Evolutionary conservation across 2,329 filamentous ascomycete species (phyloP), one percentile per base, ranked within the genome.

Genomic region (Uncinocarpus reesii): DNA sequence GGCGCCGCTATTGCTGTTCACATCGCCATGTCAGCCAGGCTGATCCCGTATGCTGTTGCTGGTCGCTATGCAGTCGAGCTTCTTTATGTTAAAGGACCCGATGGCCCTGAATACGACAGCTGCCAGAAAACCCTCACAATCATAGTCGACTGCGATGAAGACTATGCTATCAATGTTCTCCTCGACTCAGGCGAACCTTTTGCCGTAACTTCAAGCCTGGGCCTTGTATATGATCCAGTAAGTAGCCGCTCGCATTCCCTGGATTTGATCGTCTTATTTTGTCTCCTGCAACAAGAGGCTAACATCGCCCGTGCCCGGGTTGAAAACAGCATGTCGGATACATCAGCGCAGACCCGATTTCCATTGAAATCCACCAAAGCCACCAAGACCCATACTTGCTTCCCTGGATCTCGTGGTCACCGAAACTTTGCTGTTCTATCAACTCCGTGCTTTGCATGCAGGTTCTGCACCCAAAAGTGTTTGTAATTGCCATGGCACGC

Each of bases 41-140:
- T 8, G 16, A 47, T 47, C 16, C 28, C 11, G 2, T 41, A 47
- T 26, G 26, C 36, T 15, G 8, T 47, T 16, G 18, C n/a, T 8
- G 45, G 45, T n/a, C 18, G 45, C 21, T 47, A 32, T n/a, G 45
- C 36, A 26, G 24, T 47, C 35, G 45, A 47, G 36, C 16, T 41
- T 18, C 15, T 34, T 18, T 34, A 23, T n/a, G 6, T 2, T 20
- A 18, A 13, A 3, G 16, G 11, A 4, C 4, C 18, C 7, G n/a
- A 40, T 11, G 36, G 45, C 11, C 45, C 28, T 7, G 36, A 41
- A 2, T 24, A 40, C 21, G 36, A 40, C 13, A 18, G 8, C 11
- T 7, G 7, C 28, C 2, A 6, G 10, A 32, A 13, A 13, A 41
- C 13, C 7, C 45, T 47, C 29, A 41, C 35, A 10, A 11, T 47